phyloP scores from a whole-genome alignment of 2,329 filamentous ascomycete species.

The Hawksworthiomyces lignivorus region DNA sequence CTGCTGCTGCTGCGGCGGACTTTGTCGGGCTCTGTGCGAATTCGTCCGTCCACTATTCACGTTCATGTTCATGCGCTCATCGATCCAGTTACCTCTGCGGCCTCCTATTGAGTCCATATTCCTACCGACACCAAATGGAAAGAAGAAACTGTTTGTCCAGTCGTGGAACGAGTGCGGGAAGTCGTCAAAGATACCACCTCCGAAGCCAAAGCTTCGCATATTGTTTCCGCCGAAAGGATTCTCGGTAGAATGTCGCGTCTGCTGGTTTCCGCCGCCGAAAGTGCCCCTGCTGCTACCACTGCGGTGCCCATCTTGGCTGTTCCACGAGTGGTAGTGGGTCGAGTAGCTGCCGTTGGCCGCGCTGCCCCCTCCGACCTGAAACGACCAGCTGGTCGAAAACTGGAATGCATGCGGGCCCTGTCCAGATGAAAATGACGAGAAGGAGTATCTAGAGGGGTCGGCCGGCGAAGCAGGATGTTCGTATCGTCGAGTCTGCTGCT shows the following conservation, averaged over 20 bases:
- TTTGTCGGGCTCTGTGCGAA: too few species aligned
- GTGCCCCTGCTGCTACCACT: constrained; percentile 3
- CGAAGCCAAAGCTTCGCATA: neutral
- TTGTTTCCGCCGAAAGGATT: too few species aligned
- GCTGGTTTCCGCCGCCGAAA: neutral
- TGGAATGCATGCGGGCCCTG: neutral
- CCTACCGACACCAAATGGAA: neutral
- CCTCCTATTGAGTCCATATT: too few species aligned
- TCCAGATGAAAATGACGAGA: neutral
- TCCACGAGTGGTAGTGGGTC: constrained; percentile 8
- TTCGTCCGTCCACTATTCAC: too few species aligned
- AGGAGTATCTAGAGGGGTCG: neutral
- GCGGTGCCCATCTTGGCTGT: constrained; percentile 11
- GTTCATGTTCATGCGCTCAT: too few species aligned
- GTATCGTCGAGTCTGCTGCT: too few species aligned
- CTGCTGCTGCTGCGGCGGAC: neutral
- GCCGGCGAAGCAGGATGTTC: neutral
- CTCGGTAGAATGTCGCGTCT: too few species aligned
- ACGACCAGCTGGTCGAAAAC: constrained; percentile 9
- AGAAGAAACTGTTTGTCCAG: neutral
- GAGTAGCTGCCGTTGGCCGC: constrained; percentile 4
- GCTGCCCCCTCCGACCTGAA: constrained; percentile 45
- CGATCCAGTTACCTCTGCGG: too few species aligned
- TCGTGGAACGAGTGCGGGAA: neutral
- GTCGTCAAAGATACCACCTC: neutral